Base-by-base conservation (phyloP, 2,329 filamentous ascomycete genomes). In the Coleophoma crateriformis region DNA sequence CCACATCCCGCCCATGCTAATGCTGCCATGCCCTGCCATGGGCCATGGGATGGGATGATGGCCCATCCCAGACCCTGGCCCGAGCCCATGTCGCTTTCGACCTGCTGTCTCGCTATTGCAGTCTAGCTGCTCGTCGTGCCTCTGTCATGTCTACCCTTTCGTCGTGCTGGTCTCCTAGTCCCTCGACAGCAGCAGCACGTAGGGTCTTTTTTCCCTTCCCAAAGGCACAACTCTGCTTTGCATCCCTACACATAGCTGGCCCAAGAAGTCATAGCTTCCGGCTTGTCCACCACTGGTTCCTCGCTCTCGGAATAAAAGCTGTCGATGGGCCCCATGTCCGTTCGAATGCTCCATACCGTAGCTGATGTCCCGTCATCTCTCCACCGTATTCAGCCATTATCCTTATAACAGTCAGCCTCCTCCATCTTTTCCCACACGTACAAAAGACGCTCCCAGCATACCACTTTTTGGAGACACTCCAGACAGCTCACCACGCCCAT, bases 81-180 rank as follows among this genome's bases (percentile, higher is more conserved):
- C 27, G 27, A 27, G 27, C 27, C 27, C 27, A 27, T 27, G 27
- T 27, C 27, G 27, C 27, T 27, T 27, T 27, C 27, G 8, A 27
- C 27, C 3, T 27, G 27, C 37, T 45, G 49, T 47, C 27, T 17
- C 45, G 32, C 32, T 42, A 50, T 48, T 47, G 47, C 38, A n/a
- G 33, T 35, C 34, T 14, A 33, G 14, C 33, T 27, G 27, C 27
- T 45, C 12, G 15, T 37, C 49, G 33, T 50, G 27, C 39, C 40
- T 48, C 32, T 27, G 27, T 10, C 27, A 27, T 27, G 27, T 27
- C 27, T 27, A 27, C 27, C 27, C 27, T 27, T 27, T 27, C 27
- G 27, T 27, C 27, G 27, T 27, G 27, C 35, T 17, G 7, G 35
- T 38, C 35, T 38, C 35, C 35, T 38, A 17, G 35, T 33, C 27